Percentiles rank a stretch among this genome's conserved stretches.
These are phyloP conservation scores for Phytophthora chlamydospora DNA, from an alignment of 352 stramenopile species.

Conservation along the genomic window DNA sequence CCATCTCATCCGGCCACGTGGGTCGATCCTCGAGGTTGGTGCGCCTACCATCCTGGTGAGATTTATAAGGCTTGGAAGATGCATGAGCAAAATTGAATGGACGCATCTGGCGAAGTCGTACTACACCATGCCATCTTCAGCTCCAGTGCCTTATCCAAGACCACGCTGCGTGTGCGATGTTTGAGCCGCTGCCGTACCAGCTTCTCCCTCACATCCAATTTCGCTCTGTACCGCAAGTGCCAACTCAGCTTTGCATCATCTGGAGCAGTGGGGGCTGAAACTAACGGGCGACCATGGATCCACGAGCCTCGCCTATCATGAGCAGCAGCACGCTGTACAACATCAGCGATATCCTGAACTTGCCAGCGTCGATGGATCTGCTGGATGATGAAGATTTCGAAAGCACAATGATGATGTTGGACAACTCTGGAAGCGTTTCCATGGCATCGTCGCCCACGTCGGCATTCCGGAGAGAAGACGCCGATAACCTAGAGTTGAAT, in stretches of 20 bases:
- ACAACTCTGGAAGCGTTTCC: constrained; percentile 24
- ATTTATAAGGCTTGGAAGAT: constrained; percentile 17
- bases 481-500: constrained; percentile 53
- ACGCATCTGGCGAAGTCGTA: constrained; percentile 4
- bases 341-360: constrained; percentile 52
- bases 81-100: constrained; percentile 2
- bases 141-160: constrained; percentile 3
- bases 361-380: constrained; percentile 51
- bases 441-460: constrained; percentile 22
- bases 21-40: not conserved
- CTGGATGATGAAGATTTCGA: constrained; percentile 71
- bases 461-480: constrained; percentile 36
- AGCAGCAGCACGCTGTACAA: constrained; percentile 28
- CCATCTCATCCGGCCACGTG: constrained; percentile 10
- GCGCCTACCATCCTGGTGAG: not conserved
- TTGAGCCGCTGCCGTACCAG: not conserved
- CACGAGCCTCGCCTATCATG: constrained; percentile 23
- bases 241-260: constrained; percentile 5
- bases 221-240: constrained; percentile 35
- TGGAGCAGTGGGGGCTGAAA: constrained; percentile 8
- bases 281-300: constrained; percentile 28
- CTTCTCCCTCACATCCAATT: constrained; percentile 35
- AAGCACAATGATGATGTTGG: constrained; percentile 72
- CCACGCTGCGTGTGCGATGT: not conserved
- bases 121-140: not conserved